These are phyloP conservation scores for Exophiala viscosa DNA, from an alignment of 2,329 filamentous ascomycete species.

Conservation along the genomic window DNA sequence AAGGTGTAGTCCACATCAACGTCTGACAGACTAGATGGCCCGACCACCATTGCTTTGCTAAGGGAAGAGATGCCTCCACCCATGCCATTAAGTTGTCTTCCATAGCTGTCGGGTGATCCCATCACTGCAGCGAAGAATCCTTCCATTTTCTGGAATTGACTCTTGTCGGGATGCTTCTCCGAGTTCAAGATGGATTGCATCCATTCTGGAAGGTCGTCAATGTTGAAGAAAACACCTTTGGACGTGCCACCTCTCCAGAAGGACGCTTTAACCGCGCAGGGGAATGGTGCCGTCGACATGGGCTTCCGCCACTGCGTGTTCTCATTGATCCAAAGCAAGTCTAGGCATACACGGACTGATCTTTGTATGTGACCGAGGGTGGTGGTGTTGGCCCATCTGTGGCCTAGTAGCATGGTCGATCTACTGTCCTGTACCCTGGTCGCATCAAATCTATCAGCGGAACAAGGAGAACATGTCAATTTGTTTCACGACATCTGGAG, in stretches of 20 bases:
- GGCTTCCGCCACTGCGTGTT: not conserved
- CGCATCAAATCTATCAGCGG: not conserved
- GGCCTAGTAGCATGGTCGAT: not conserved
- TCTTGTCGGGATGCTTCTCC: not conserved
- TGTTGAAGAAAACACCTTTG: slow-evolving; percentile 59
- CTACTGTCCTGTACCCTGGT: not conserved
- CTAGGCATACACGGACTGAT: slow-evolving; percentile 3
- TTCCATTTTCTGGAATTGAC: slow-evolving; percentile 11
- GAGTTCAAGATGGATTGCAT: slow-evolving; percentile 7
- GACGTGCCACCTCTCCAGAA: slow-evolving; percentile 70
- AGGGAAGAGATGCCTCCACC: slow-evolving; percentile 66
- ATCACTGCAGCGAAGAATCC: slow-evolving; percentile 18
- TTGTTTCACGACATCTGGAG: not conserved
- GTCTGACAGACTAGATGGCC: slow-evolving; percentile 45
- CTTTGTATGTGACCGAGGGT: slow-evolving; percentile 3
- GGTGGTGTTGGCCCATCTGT: slow-evolving; percentile 3
- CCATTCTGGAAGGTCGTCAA: slow-evolving; percentile 48
- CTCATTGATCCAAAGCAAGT: not conserved
- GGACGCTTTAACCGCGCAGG: slow-evolving; percentile 39
- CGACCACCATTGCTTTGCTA: slow-evolving; percentile 60
- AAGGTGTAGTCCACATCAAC: slow-evolving; percentile 69
- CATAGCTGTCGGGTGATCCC: slow-evolving; percentile 34
- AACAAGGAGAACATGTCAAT: too few species aligned
- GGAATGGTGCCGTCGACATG: slow-evolving; percentile 9
- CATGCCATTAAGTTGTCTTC: slow-evolving; percentile 68